phyloP scores from a whole-genome alignment of 768 basidiomycete species.

The Candolleomyces aberdarensis region DNA sequence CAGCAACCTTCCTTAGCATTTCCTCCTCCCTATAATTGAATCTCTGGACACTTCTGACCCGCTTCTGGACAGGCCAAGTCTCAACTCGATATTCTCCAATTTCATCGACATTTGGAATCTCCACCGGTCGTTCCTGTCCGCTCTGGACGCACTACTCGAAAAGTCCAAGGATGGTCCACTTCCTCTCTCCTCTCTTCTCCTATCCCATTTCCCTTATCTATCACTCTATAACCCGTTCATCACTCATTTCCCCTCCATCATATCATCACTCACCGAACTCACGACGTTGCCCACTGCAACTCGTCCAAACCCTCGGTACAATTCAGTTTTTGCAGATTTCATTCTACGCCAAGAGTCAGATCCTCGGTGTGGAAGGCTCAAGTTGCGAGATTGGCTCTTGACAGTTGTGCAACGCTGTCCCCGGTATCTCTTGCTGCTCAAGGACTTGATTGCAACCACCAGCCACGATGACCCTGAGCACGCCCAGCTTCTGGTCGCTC shows the following conservation, averaged over 20 bases:
- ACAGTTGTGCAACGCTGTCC: constrained; percentile 88
- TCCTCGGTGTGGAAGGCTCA: constrained; percentile 68
- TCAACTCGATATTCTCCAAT: constrained; percentile 80
- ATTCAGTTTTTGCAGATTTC: constrained; percentile 58
- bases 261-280: constrained; percentile 56
- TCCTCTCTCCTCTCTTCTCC: constrained; percentile 41
- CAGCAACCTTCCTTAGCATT: constrained; percentile 52
- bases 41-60: constrained; percentile 69
- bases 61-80: constrained; percentile 62
- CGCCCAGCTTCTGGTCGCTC: constrained; percentile 53
- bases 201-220: constrained; percentile 84
- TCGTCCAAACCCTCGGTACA: constrained; percentile 40
- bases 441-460: constrained; percentile 73
- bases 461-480: constrained; percentile 66
- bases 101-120: constrained; percentile 92
- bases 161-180: constrained; percentile 25
- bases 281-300: constrained; percentile 39
- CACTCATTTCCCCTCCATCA: constrained; percentile 68
- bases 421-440: constrained; percentile 78
- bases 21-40: constrained; percentile 73
- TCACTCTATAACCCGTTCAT: constrained; percentile 86
- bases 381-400: constrained; percentile 80
- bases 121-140: constrained; percentile 69
- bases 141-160: constrained; percentile 46
- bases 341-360: constrained; percentile 64